Evolutionary conservation across 2,329 filamentous ascomycete genomes (phyloP), one percentile per base, ranked within the genome.

Genomic region (Pestalotiopsis fici): DNA sequence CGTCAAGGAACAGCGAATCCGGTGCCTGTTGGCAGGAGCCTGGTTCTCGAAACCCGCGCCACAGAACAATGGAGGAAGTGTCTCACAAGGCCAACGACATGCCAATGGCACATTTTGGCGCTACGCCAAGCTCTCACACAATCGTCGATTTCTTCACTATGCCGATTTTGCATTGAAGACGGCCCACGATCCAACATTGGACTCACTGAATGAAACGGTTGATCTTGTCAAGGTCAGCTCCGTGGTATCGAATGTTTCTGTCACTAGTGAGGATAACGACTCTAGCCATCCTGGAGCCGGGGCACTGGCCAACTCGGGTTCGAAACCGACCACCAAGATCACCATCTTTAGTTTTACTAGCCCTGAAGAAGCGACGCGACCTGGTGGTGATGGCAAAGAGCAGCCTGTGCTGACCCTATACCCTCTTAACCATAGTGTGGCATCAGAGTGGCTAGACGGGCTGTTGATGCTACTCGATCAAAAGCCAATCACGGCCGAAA

Each of bases 361-460:
- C 73, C 71, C 83, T 23, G 76, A 79, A 28, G 83, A 82, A 67
- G 79, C 76, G 54, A 74, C 74, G 6, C 76, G 74, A 65, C 71
- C 71, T 54, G 77, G 74, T 39, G 75, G 73, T 37, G 80, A 80
- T 37, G 75, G 74, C n/a, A 87, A 87, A 71, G 96, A 98, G 78
- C 84, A 89, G 63, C 86, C 93, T 1, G 87, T 98, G 25, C 84
- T 99, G 65, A 93, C 91, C n/a, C 85, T 99, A 64, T 90, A 94
- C 78, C 95, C 95, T 5, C 83, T 90, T 68, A 93, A 90, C 67
- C 92, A 96, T 76, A 93, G 90, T 71, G 83, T 96, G 60, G 96
- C 96, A 11, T 97, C 94, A 0, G 96, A 99, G 80, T 99, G 96
- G 96, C 86, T 99, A 4, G 96, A 99, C 78, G 96, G 96, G 1